A percentile compares a stretch with the other conserved stretches of the same genome.
Evolutionary conservation across 2,329 filamentous ascomycete species (phyloP).

Genomic region (Catunica adiposa): DNA sequence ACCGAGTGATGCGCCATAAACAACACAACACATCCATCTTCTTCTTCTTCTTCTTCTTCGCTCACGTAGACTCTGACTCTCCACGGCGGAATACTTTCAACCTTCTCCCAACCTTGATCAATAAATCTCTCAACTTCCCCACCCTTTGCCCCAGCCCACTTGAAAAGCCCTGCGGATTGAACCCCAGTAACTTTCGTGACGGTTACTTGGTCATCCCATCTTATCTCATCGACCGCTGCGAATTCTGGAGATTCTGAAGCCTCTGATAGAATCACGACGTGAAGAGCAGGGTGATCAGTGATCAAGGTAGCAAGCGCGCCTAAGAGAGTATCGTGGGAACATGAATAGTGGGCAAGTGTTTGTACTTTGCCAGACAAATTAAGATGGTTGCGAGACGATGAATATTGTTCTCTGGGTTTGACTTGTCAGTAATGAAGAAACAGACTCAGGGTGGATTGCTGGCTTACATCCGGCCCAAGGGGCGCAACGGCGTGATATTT

Average conservation of each 20-base stretch:
- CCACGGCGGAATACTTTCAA: slow-evolving; percentile 30
- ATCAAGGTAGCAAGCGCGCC: slow-evolving; percentile 19
- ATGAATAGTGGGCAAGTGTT: slow-evolving; percentile 28
- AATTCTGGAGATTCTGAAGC: slow-evolving; percentile 24
- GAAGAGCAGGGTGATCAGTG: not conserved
- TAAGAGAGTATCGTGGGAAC: slow-evolving; percentile 14
- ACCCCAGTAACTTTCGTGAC: not conserved
- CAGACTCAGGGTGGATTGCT: not conserved
- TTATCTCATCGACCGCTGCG: not conserved
- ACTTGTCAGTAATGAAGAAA: slow-evolving; percentile 1
- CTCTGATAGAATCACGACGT: slow-evolving; percentile 28
- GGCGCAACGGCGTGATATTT: not conserved
- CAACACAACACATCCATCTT: slow-evolving; percentile 24
- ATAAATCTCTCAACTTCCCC: slow-evolving; percentile 18
- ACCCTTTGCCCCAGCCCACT: not conserved
- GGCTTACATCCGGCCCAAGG: slow-evolving; percentile 10
- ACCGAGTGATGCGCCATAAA: slow-evolving; percentile 38
- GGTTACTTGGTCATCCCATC: not conserved
- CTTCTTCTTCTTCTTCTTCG: not conserved
- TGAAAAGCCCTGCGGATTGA: not conserved
- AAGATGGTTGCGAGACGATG: slow-evolving; percentile 29
- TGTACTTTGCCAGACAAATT: slow-evolving; percentile 32
- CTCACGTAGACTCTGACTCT: slow-evolving; percentile 25
- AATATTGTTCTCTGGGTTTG: slow-evolving; percentile 27
- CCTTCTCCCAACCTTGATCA: slow-evolving; percentile 25